Base-by-base conservation (phyloP, 176 grass and related monocot species). In the Musa itinerans region DNA sequence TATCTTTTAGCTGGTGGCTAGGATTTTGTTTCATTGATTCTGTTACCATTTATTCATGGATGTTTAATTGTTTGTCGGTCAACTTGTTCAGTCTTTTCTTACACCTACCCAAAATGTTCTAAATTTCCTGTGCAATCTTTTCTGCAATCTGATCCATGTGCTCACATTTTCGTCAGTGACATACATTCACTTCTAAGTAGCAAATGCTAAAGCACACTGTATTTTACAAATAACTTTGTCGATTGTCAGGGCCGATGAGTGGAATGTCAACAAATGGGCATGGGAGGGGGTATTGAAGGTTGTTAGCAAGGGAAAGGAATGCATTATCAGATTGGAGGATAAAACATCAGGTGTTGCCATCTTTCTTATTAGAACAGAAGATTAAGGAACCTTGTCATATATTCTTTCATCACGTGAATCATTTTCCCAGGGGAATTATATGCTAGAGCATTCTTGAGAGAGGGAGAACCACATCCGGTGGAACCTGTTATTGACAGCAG, bases 231-330 rank as follows among this genome's bases (percentile, higher is more conserved):
- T 50, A 52, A 14, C 62, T 59, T 52, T 78, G 19, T 15, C 72
- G 58, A 54, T 29, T 79, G 61, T 9, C 72, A 99, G 95, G 83
- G 95, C 95, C 70, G 95, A 99, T 66, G 95, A 99, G 72, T 99
- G 95, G 95, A 90, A 99, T 67, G 84, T 99, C 59, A 99, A 99
- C 81, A 92, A 99, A 76, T 99, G 95, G 95, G 86, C 80, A 26
- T 99, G 95, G 95, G 95, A 99, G 85, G 95, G 95, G 63, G 78
- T 75, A 8, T 85, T 99, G 65, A 99, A 94, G 82, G 90, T 99
- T 83, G 74, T 89, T 81, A 94, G 90, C 84, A 99, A 92, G 78
- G 95, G 81, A 67, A 88, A 99, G 78, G 95, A 99, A 77, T 97
- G 95, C 81, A 84, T 99, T 59, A 92, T 99, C 62, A 88, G 66